These are phyloP conservation scores for Hypericum androsaemum DNA, from an alignment of 345 rosid genomes.

Conservation along the genomic window DNA sequence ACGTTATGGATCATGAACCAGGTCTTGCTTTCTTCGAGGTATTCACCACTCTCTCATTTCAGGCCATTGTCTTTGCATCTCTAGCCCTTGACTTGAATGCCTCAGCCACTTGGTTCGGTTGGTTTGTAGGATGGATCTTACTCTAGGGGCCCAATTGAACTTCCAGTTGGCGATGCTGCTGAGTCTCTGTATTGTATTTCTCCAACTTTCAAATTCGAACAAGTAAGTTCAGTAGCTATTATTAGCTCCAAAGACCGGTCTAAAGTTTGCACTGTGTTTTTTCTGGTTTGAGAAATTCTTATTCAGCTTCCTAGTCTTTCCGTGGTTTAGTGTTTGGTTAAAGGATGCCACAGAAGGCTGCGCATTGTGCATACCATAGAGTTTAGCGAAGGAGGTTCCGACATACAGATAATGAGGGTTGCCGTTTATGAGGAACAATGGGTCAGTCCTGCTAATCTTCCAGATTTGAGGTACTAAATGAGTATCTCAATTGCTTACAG, in stretches of 20 bases:
- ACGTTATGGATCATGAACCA: conserved; percentile 61
- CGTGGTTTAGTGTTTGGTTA: conserved; percentile 64
- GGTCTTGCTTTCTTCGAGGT: conserved; percentile 92
- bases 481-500: not conserved
- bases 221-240: conserved; percentile 32
- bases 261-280: not conserved
- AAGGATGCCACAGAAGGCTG: conserved; percentile 93
- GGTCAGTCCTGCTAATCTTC: conserved; percentile 60
- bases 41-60: conserved; percentile 4
- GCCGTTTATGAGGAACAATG: conserved; percentile 87
- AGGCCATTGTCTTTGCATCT: not conserved
- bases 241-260: not conserved
- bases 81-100: not conserved
- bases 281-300: not conserved
- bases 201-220: conserved; percentile 82
- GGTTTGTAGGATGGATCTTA: conserved; percentile 76
- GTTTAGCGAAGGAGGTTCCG: conserved; percentile 65
- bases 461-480: conserved; percentile 43
- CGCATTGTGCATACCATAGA: conserved; percentile 82
- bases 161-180: conserved; percentile 56
- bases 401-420: conserved; percentile 84
- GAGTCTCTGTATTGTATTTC: conserved; percentile 53
- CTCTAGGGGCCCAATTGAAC: conserved; percentile 74
- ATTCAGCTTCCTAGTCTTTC: conserved; percentile 3
- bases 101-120: not conserved